Percentiles rank a stretch among this genome's conserved stretches.
Conservation (phyloP, 1,284 basidiomycete genomes). For the Xerocomus minutiporus region DNA sequence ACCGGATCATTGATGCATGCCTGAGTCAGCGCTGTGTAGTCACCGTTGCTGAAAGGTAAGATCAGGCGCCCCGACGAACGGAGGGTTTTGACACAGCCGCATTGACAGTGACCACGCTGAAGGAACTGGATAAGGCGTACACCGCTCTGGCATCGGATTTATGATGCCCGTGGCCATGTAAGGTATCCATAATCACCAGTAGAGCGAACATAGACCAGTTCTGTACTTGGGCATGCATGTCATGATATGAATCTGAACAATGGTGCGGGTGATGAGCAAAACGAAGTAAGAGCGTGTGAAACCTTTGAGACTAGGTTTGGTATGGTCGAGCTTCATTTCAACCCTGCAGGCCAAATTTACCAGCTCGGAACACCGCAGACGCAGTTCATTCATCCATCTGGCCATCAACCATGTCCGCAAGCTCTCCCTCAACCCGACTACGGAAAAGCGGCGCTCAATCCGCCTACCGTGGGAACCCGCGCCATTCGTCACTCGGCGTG, state of each 20-base stretch:
- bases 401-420: background rate
- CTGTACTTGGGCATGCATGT: background rate
- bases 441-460: background rate
- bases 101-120: background rate
- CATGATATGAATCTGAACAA: background rate
- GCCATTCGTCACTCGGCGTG: background rate
- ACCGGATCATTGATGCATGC: background rate
- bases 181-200: background rate
- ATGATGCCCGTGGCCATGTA: background rate
- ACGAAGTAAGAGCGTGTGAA: background rate
- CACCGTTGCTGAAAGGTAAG: background rate
- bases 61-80: background rate
- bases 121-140: background rate
- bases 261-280: background rate
- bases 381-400: background rate
- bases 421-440: background rate
- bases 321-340: background rate
- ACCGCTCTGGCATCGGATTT: background rate
- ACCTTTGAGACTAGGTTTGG: background rate
- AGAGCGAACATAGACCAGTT: background rate
- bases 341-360: no score
- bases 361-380: no score
- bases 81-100: background rate
- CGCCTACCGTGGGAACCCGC: background rate
- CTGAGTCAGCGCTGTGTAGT: constrained; percentile 3